Evolutionary conservation across 176 grass and related monocot genomes (phyloP).

Genomic region (Bonia amplexicaulis): DNA sequence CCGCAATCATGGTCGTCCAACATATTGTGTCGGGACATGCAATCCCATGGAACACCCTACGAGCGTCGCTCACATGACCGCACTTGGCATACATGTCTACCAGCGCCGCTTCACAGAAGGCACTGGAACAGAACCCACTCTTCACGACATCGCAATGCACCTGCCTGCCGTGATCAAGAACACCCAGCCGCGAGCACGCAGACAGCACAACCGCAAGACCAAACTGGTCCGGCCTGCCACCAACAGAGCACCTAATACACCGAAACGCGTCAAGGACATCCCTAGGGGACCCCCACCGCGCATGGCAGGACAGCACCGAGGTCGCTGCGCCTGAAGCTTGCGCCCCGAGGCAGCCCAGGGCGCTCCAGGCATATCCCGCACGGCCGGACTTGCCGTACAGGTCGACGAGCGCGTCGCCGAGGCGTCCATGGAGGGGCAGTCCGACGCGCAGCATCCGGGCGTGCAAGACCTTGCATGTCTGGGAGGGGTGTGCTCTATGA

Average conservation of each 20-base stretch:
- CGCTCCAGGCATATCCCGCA: slow-evolving; percentile 22
- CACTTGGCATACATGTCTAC: slow-evolving; percentile 62
- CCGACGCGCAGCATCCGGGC: slow-evolving; percentile 29
- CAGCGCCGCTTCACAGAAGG: slow-evolving; percentile 48
- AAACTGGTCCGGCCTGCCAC: slow-evolving; percentile 41
- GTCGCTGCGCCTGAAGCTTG: slow-evolving; percentile 15
- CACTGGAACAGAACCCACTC: slow-evolving; percentile 35
- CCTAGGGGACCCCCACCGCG: slow-evolving; percentile 14
- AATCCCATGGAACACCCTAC: slow-evolving; percentile 44
- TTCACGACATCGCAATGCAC: slow-evolving; percentile 49
- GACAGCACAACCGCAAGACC: slow-evolving; percentile 50
- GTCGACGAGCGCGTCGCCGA: slow-evolving; percentile 46
- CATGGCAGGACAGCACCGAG: slow-evolving; percentile 44
- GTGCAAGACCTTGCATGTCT: slow-evolving; percentile 40
- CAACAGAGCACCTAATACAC: not conserved
- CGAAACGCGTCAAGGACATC: slow-evolving; percentile 40
- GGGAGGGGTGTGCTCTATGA: not conserved
- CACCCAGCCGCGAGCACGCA: slow-evolving; percentile 24
- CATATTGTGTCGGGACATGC: slow-evolving; percentile 41
- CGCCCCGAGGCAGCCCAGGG: slow-evolving; percentile 12
- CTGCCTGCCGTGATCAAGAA: slow-evolving; percentile 32
- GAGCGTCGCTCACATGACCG: slow-evolving; percentile 24
- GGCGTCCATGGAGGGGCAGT: slow-evolving; percentile 7
- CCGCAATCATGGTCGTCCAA: slow-evolving; percentile 61
- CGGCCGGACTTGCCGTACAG: slow-evolving; percentile 44